Evolutionary conservation across 345 rosid genomes (phyloP).

Genomic region (Carallia pectinifolia): DNA sequence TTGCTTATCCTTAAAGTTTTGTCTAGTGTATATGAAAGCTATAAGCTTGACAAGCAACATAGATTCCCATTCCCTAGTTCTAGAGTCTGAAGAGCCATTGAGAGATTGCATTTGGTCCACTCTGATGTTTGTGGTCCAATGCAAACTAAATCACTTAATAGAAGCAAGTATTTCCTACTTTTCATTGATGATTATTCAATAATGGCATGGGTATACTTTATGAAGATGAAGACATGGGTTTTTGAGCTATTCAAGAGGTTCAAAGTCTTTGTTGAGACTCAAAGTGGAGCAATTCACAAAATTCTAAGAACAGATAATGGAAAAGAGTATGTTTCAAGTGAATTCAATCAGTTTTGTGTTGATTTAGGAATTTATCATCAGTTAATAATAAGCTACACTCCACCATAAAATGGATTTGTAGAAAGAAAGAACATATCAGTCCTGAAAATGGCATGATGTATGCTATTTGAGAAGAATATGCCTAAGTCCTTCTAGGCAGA

Average conservation of each 20-base stretch:
- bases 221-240: background rate
- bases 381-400: background rate
- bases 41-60: too few species aligned
- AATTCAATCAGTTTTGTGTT: slow-evolving; percentile 1
- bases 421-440: background rate
- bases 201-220: background rate
- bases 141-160: background rate
- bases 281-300: background rate
- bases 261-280: background rate
- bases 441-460: slow-evolving; percentile 1
- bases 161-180: background rate
- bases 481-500: background rate
- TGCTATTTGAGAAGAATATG: background rate
- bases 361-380: background rate
- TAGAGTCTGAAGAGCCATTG: too few species aligned
- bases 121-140: too few species aligned
- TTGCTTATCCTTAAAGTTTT: too few species aligned
- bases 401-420: background rate
- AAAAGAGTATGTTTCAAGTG: background rate
- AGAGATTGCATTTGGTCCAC: too few species aligned
- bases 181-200: slow-evolving; percentile 3
- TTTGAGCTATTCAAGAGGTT: background rate
- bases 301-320: background rate
- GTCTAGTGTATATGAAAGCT: too few species aligned
- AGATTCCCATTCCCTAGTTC: too few species aligned